Evolutionary conservation across 2,329 filamentous ascomycete species (phyloP), one percentile per base, ranked within the genome.

Genomic region (Amesomyces nigricolor): DNA sequence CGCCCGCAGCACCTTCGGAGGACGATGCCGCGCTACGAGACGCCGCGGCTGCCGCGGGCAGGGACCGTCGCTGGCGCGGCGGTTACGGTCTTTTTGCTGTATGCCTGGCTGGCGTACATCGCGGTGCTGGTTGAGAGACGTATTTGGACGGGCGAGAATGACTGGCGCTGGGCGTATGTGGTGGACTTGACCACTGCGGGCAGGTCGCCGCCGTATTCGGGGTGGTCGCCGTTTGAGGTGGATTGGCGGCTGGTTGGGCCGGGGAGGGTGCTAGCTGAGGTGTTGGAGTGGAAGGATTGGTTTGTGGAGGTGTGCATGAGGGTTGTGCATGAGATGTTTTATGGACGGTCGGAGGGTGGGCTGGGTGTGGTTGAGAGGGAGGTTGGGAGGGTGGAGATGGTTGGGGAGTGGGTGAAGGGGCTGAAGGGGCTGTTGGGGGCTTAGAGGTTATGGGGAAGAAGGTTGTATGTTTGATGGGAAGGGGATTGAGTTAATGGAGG

Each of bases 51-150:
- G 14, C 47, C 42, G 13, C 42, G 35, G 4, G 11, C 17, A 11
- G 39, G 22, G 3, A 32, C 32, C 13, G 26, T 63, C 9, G 56
- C 61, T n/a, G 22, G 49, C 40, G 22, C 49, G 2, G 48, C 26
- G 5, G 14, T 59, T 13, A 32, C 53, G 7, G 17, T 62, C 14
- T 14, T 53, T 8, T 3, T 54, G 2, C 14, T 54, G 3, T 61
- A 30, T 32, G 35, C 56, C 17, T 32, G 32, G 16, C 40, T 64
- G 9, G 29, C 58, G 19, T 40, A 59, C n/a, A 26, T 63, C 14
- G 61, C 65, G 10, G 44, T 65, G 26, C 19, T 43, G 30, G 54
- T 55, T 30, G 65, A 67, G 60, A 56, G 65, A n/a, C 48, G 40
- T 11, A 44, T 64, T n/a, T 67, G 65, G 65, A 11, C 57, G 9